Base-by-base conservation (phyloP, 306 rosid genomes). In the Sesbania bispinosa region DNA sequence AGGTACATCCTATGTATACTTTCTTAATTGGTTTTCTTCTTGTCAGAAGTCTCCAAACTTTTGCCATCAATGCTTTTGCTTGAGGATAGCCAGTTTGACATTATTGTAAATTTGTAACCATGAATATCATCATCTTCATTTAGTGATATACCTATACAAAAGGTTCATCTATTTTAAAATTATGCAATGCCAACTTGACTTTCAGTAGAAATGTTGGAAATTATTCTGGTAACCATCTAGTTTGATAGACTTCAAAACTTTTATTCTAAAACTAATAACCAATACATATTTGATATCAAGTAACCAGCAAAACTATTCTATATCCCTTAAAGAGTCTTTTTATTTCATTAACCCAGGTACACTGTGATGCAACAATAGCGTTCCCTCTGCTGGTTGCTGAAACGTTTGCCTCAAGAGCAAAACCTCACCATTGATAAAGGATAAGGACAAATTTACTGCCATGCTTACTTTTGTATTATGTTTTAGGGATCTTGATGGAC, bases 361-460 rank as follows among this genome's bases (percentile, higher is more conserved):
- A 90, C 52, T 90, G 97, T 46, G 97, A 90, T 71, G 97, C 97
- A 62, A 90, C 95, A 0, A 90, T 88, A 6, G 97, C 97, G 15
- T 88, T 90, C 65, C 97, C 92, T 69, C 79, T 86, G 8, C 79
- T 88, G 82, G 92, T 90, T 70, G 95, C 95, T 4, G 88, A 88
- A 82, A 81, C 97, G 10, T 90, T 90, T 74, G 95, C 97, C 35
- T 60, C 77, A 53, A 82, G 79, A 74, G 62, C 18, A 29, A 69
- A 73, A 69, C 64, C 63, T 76, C 78, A 30, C 43, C 60, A 45
- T 20, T 23, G 64, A 74, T 58, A n/a, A 7, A 59, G 55, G 59
- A n/a, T 15, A 46, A 62, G 27, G n/a, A n/a, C n/a, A n/a, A n/a
- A n/a, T 24, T 47, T 48, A 39, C 43, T 1, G 5, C 29, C 46